Base-by-base conservation (phyloP, 106 monocot species). In the Phalaenopsis aphrodite region DNA sequence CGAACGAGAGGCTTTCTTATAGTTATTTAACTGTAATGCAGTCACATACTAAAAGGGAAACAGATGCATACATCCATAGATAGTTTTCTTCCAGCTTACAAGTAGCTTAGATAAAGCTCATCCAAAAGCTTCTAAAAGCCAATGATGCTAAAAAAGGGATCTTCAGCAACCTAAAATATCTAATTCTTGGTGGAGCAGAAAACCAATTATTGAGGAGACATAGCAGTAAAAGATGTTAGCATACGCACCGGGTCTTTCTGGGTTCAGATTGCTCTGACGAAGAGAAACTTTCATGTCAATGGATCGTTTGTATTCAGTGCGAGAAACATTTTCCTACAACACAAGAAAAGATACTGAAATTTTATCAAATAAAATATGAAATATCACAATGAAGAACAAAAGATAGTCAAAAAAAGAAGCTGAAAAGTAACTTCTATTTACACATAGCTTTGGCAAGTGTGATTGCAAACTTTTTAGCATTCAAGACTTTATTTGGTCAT, bases 201-300 rank as follows among this genome's bases (percentile, higher is more conserved):
- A 69, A 39, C 39, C 12, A 38, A 69, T 37, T 38, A 69, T 69
- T 69, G 69, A 21, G 19, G 19, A 61, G 5, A 21, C 19, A 6
- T 21, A 61, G 21, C 21, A 21, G n/a, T 61, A 61, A 19, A 61
- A 61, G n/a, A 21, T 21, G 7, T 61, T 69, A 69, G 18, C 36
- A 52, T 43, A 77, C 65, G 72, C 75, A 94, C 97, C 97, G 46
- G 97, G 94, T 69, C 94, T 90, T 89, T 97, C 94, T 80, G 94
- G 94, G 74, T 97, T 91, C 77, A 92, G 75, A 84, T 97, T 97
- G 56, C 78, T 85, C 21, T 78, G 86, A 72, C 97, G 94, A 12
- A 97, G 87, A 78, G 85, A 24, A 48, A 87, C 68, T 68, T 94
- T 97, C 55, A 75, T 80, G 80, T 94, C 97, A 80, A 92, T 83